Base-by-base conservation (phyloP, 2,329 filamentous ascomycete species). In the Chaetomium olivaceum region DNA sequence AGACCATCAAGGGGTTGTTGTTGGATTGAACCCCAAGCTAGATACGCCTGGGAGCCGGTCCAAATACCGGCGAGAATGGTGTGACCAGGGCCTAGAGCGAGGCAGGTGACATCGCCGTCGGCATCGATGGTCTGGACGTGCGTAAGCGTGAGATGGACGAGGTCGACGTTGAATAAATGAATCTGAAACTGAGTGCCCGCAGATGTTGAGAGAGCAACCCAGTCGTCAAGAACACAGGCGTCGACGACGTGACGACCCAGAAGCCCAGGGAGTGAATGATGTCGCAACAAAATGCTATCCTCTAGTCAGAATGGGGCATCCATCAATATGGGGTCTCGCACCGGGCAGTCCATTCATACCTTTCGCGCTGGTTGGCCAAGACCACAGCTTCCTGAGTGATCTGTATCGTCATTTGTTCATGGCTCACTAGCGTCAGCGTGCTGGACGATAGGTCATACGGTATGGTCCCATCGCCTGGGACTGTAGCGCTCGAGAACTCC, bases 401-500 rank as follows among this genome's bases (percentile, higher is more conserved):
- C 70, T 89, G 87, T 2, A 87, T 74, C 5, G 83, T 77, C 1
- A 73, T 74, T 1, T 76, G 76, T 3, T 76, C 73, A 5, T 75
- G 70, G 36, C 78, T 76, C 3, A 74, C 73, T 14, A 81, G 79
- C 23, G 80, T 79, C 29, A 89, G 75, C 0, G 87, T 89, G 54
- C 82, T 78, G 4, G 80, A 83, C 2, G 76, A 75, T 19, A 84
- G 73, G 70, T 89, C 86, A 65, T 88, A 85, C 9, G 76, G 75
- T 0, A 79, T 78, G 1, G 72, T 69, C 7, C 80, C 77, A 6
- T 79, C 70, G 6, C 78, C 74, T 27, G 81, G 73, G n/a, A 82
- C 80, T 29, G 73, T 76, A 12, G 80, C 80, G 31, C 81, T 77
- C 1, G 76, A 73, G 3, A 85, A 78, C 71, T 87, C 81, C 29